Conservation (phyloP, 352 stramenopile genomes). For the Globisporangium heterothallicum region DNA sequence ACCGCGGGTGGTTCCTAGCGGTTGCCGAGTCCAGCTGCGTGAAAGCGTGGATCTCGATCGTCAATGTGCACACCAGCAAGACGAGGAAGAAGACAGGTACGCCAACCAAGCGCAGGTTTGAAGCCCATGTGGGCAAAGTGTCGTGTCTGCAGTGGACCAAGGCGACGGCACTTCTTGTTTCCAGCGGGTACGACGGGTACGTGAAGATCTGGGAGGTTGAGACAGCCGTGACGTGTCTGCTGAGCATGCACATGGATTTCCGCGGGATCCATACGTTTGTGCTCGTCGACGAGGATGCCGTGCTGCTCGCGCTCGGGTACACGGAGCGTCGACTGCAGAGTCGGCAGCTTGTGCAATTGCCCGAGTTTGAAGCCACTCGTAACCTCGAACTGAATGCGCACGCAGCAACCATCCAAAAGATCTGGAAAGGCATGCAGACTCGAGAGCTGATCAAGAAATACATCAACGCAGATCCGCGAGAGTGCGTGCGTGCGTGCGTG, state of each 20-base stretch:
- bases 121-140: constrained; percentile 49
- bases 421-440: constrained; percentile 48
- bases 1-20: constrained; percentile 27
- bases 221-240: constrained; percentile 18
- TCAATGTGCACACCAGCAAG: constrained; percentile 21
- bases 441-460: constrained; percentile 44
- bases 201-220: constrained; percentile 57
- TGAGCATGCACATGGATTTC: constrained; percentile 37
- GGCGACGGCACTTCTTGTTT: constrained; percentile 31
- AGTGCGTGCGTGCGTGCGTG: too few species aligned
- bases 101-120: constrained; percentile 29
- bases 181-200: constrained; percentile 52
- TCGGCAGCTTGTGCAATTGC: constrained; percentile 27
- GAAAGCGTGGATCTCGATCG: constrained; percentile 52
- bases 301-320: constrained; percentile 31
- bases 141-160: constrained; percentile 48
- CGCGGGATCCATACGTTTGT: constrained; percentile 36
- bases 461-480: too few species aligned
- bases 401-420: constrained; percentile 47
- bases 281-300: constrained; percentile 19
- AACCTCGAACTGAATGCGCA: constrained; percentile 22
- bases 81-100: neutral
- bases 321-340: constrained; percentile 40
- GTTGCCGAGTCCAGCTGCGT: constrained; percentile 37
- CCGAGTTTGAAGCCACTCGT: constrained; percentile 36